Percentiles rank a stretch among this genome's conserved stretches.
phyloP scores from a whole-genome alignment of 2,329 filamentous ascomycete species.

The Fusarium haematococcum region DNA sequence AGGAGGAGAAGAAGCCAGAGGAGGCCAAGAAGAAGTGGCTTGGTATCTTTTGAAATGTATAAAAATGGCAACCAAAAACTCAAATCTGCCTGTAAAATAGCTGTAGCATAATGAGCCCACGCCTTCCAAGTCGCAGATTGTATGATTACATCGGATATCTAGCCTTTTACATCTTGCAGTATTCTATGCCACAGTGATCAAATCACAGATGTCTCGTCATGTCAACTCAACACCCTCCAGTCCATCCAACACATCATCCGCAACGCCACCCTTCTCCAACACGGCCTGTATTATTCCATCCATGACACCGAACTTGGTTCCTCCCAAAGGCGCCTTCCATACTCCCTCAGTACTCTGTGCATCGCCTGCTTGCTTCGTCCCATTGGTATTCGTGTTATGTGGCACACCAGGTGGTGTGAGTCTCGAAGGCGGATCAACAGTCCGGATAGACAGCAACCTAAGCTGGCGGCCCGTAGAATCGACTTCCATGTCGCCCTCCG shows the following conservation, averaged over 20 bases:
- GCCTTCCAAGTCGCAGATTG: slow-evolving; percentile 25
- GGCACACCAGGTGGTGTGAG: slow-evolving; percentile 78
- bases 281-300: slow-evolving; percentile 81
- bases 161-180: slow-evolving; percentile 12
- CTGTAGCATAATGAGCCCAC: slow-evolving; percentile 27
- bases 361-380: slow-evolving; percentile 54
- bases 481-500: slow-evolving; percentile 54
- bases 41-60: slow-evolving; percentile 75
- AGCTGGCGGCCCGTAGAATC: slow-evolving; percentile 59
- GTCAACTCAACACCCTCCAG: slow-evolving; percentile 80
- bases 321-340: slow-evolving; percentile 88
- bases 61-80: slow-evolving; percentile 11
- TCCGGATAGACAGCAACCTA: slow-evolving; percentile 75
- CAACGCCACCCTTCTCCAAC: slow-evolving; percentile 81
- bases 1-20: slow-evolving; percentile 45
- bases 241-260: slow-evolving; percentile 86
- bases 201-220: slow-evolving; percentile 46
- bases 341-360: slow-evolving; percentile 76
- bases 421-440: slow-evolving; percentile 79
- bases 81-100: slow-evolving; percentile 34
- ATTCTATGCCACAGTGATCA: slow-evolving; percentile 9
- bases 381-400: slow-evolving; percentile 66
- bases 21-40: slow-evolving; percentile 79
- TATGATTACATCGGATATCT: slow-evolving; percentile 33
- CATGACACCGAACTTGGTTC: slow-evolving; percentile 80